phyloP scores from a whole-genome alignment of 2,329 filamentous ascomycete genomes.

The Endocalyx cinctus region DNA sequence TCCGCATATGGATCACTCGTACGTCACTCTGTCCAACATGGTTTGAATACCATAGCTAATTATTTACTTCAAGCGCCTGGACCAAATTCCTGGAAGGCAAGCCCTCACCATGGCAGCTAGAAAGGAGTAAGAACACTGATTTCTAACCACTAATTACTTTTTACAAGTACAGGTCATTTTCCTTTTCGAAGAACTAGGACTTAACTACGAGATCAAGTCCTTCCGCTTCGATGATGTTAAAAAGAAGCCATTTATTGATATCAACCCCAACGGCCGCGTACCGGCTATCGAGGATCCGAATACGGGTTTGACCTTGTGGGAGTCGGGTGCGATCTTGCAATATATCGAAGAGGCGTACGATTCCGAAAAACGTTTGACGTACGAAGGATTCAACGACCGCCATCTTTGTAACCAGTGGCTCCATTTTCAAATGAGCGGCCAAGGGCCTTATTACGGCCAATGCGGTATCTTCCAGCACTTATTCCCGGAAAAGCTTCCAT shows the following conservation, averaged over 20 bases:
- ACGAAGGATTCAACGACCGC: constrained; percentile 27
- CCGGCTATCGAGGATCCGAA: constrained; percentile 38
- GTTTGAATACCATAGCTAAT: neutral
- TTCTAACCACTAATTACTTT: neutral
- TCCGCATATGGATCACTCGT: constrained; percentile 9
- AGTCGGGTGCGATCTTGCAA: constrained; percentile 41
- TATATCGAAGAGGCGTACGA: constrained; percentile 40
- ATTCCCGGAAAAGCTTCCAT: constrained; percentile 19
- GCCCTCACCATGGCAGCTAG: neutral
- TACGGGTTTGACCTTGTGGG: constrained; percentile 40
- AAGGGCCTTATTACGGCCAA: constrained; percentile 33
- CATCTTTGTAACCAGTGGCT: constrained; percentile 35
- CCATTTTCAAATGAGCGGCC: constrained; percentile 36
- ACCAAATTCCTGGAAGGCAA: constrained; percentile 7
- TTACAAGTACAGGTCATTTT: constrained; percentile 7
- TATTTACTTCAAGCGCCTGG: constrained; percentile 3
- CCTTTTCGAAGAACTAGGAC: constrained; percentile 13
- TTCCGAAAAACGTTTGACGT: constrained; percentile 29
- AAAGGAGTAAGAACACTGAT: neutral
- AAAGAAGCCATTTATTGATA: constrained; percentile 12
- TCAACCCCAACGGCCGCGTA: constrained; percentile 21
- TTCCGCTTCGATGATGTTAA: constrained; percentile 12
- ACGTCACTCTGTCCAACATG: neutral
- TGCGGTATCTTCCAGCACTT: constrained; percentile 26
- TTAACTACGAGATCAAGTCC: constrained; percentile 14